These are phyloP conservation scores for Blastocladiella emersonii DNA, from an alignment of 371 early-diverging fungal genomes.

Conservation along the genomic window DNA sequence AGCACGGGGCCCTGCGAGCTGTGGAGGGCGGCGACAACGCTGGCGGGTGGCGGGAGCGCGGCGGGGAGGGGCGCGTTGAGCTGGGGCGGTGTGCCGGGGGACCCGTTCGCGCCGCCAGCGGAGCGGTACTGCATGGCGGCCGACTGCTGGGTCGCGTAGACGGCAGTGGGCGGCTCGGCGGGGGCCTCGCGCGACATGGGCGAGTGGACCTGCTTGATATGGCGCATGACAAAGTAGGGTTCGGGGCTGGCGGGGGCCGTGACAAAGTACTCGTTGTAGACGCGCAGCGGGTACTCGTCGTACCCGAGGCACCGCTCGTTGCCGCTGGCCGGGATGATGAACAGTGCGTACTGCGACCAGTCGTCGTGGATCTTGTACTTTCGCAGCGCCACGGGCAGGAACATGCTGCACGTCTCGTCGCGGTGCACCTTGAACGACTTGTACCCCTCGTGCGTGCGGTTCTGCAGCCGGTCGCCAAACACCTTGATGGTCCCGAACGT, in stretches of 20 bases:
- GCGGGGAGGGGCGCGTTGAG: not conserved
- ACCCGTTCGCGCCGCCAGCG: not conserved
- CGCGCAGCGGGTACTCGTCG: slow-evolving; percentile 65
- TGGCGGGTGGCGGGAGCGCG: not conserved
- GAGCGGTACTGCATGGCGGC: too few relatives aligned
- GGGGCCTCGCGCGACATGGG: not conserved
- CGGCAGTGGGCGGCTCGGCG: not conserved
- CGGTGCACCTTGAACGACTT: slow-evolving; percentile 70
- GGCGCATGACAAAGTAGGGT: slow-evolving; percentile 13
- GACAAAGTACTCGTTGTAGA: slow-evolving; percentile 44
- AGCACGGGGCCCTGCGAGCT: not conserved
- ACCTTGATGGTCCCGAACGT: slow-evolving; percentile 60
- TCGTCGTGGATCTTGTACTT: slow-evolving; percentile 83
- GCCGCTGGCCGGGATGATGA: slow-evolving; percentile 27
- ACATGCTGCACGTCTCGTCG: slow-evolving; percentile 70
- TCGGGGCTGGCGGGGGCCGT: slow-evolving; percentile 39
- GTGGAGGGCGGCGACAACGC: too few relatives aligned
- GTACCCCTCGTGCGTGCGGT: slow-evolving; percentile 56
- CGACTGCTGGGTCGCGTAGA: not conserved
- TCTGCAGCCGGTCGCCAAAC: slow-evolving; percentile 47
- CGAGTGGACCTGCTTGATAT: slow-evolving; percentile 36
- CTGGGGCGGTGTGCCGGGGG: not conserved
- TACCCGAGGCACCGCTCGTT: slow-evolving; percentile 57
- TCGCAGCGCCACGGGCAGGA: slow-evolving; percentile 68
- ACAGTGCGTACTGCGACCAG: slow-evolving; percentile 73